phyloP scores from a whole-genome alignment of 129 eudicot genomes.

The Flaveria sonorensis region DNA sequence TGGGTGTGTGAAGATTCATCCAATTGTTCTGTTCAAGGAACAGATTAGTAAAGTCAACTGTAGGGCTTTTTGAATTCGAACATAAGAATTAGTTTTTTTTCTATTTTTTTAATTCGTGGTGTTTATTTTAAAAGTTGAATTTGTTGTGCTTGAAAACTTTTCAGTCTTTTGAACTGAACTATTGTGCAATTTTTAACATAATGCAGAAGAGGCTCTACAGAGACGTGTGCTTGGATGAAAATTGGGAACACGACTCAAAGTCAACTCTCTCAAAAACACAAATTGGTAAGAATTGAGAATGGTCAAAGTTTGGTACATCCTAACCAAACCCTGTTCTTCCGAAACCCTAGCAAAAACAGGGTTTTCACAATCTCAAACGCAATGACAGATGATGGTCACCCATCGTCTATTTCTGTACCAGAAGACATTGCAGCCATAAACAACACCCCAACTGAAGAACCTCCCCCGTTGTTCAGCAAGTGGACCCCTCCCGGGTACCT shows the following conservation, averaged over 20 bases:
- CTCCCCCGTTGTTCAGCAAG: conserved; percentile 43
- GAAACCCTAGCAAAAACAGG: conserved; percentile 30
- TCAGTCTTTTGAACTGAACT: not conserved
- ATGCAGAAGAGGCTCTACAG: conserved; percentile 49
- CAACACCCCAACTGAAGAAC: conserved; percentile 29
- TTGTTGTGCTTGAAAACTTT: no score
- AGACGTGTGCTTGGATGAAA: conserved; percentile 29
- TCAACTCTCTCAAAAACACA: conserved; percentile 34
- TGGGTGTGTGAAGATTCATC: not conserved
- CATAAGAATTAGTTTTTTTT: not conserved
- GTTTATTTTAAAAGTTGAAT: no score
- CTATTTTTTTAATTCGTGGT: no score
- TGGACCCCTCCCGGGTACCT: conserved; percentile 89
- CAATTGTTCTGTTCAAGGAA: not conserved
- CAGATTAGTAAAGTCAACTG: not conserved
- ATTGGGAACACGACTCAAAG: conserved; percentile 22
- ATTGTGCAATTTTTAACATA: conserved; percentile 18
- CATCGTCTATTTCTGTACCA: conserved; percentile 33
- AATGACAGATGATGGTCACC: conserved; percentile 50
- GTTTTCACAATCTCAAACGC: conserved; percentile 36
- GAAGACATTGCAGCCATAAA: conserved; percentile 46
- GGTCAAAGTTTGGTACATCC: conserved; percentile 30
- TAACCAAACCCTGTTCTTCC: conserved; percentile 25
- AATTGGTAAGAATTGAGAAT: conserved; percentile 13
- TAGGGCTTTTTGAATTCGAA: not conserved